Evolutionary conservation across 768 basidiomycete genomes (phyloP).

Genomic region (Pleurotus cornucopiae): DNA sequence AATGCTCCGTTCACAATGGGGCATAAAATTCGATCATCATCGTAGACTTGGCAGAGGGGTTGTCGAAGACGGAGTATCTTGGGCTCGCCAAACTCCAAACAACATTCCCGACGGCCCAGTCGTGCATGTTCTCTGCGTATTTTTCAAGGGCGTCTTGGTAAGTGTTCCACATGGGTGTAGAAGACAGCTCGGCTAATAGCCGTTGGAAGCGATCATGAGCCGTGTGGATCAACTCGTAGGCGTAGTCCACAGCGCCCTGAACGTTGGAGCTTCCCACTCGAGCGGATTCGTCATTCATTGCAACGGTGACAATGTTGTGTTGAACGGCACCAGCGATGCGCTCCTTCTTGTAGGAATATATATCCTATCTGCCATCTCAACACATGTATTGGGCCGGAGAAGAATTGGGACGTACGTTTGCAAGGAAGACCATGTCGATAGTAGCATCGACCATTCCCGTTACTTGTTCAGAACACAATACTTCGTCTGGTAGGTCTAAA

Average conservation of each 20-base stretch:
- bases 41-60: neutral
- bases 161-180: neutral
- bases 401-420: slow-evolving; percentile 8
- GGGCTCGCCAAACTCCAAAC: slow-evolving; percentile 1
- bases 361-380: slow-evolving; percentile 7
- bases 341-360: slow-evolving; percentile 14
- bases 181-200: neutral
- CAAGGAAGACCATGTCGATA: slow-evolving; percentile 11
- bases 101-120: slow-evolving; percentile 7
- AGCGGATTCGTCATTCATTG: slow-evolving; percentile 6
- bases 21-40: slow-evolving; percentile 1
- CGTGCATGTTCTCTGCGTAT: slow-evolving; percentile 4
- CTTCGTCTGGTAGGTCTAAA: slow-evolving; percentile 11
- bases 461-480: slow-evolving; percentile 8
- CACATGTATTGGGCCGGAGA: neutral
- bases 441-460: slow-evolving; percentile 6
- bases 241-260: slow-evolving; percentile 8
- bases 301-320: slow-evolving; percentile 12
- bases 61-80: neutral
- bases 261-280: slow-evolving; percentile 5
- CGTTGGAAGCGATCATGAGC: neutral
- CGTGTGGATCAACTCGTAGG: neutral
- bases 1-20: no score
- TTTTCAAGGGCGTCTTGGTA: neutral
- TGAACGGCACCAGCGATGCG: slow-evolving; percentile 8